Evolutionary conservation across 2,329 filamentous ascomycete genomes (phyloP), one percentile per base, ranked within the genome.

Genomic region (Chaetomium sp.): DNA sequence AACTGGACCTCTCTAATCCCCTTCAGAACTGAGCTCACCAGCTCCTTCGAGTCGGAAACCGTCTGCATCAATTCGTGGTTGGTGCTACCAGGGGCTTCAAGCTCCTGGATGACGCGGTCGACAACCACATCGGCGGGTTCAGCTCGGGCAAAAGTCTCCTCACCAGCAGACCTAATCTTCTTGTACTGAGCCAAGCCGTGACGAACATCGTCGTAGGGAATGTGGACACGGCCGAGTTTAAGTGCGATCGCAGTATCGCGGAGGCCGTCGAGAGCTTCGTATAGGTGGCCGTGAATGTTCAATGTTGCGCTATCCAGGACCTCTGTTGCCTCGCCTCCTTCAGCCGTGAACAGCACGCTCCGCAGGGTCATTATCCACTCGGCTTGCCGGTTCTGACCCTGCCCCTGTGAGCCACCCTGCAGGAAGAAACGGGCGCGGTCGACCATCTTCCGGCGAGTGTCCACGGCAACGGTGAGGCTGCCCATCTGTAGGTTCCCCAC

Each of bases 1-100:
- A 99, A 92, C 76, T 99, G 95, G 13, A 99, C 90, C 76, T 99
- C 95, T 75, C 97, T 96, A 69, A 99, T 92, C 59, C 95, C 95
- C 53, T 92, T 87, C 57, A 99, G 81, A 50, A 97, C 89, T 0
- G 95, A 97, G 75, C 90, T 91, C 63, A 93, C 85, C 74, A 99
- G 95, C 68, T 97, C 93, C 72, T 93, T 94, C 0, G 93, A 97
- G 73, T 97, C 93, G 0, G 93, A 93, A 0, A 97, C 90, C 0
- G 91, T 90, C 74, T 91, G 90, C 63, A 93, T 88, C 63, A 97
- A 83, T 33, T 86, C 83, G 62, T 91, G 87, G 66, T 84, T 81
- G 25, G 83, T 81, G 67, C 79, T 90, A n/a, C 87, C 88, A 9
- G 90, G 87, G 35, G 84, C 80, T 38, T 90, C 88, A 23, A 90